Conservation (phyloP, 768 basidiomycete genomes). For the Auricularia sp. region DNA sequence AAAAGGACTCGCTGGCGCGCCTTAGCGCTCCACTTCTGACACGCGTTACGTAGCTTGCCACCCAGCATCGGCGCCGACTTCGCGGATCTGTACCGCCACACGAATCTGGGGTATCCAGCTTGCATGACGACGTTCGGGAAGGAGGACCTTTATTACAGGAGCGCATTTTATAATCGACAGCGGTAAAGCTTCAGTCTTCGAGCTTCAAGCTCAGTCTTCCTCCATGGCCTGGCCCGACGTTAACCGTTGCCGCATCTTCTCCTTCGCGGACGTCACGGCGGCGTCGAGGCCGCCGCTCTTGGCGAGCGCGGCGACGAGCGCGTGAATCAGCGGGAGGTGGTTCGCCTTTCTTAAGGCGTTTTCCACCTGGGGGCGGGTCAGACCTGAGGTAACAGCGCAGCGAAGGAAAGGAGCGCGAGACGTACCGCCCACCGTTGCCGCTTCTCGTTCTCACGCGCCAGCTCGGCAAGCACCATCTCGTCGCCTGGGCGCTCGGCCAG, state of each 20-base stretch:
- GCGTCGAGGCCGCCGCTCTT: constrained; percentile 52
- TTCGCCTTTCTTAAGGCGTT: constrained; percentile 82
- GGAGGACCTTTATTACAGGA: no score
- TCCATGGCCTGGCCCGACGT: constrained; percentile 35
- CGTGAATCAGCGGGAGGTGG: constrained; percentile 72
- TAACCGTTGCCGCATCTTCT: constrained; percentile 32
- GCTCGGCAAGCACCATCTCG: constrained; percentile 42
- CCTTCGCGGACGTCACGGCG: constrained; percentile 37
- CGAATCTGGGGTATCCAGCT: no score
- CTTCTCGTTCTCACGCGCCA: constrained; percentile 61
- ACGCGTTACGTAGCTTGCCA: no score
- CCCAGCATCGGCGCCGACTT: no score
- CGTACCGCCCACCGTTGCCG: constrained; percentile 75
- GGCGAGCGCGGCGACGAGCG: constrained; percentile 60
- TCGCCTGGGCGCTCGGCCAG: constrained; percentile 37
- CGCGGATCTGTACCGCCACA: no score
- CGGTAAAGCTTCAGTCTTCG: constrained; percentile 2
- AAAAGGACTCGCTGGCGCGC: no score
- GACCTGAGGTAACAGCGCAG: neutral
- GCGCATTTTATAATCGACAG: no score
- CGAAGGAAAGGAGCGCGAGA: constrained; percentile 11
- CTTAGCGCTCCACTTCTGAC: no score
- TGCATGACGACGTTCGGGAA: no score
- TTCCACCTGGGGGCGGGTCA: constrained; percentile 48
- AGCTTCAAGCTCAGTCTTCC: constrained; percentile 6